Percentiles rank a stretch among this genome's conserved stretches.
Conservation (phyloP, 1,284 basidiomycete species). For the Cryptococcus floricola region DNA sequence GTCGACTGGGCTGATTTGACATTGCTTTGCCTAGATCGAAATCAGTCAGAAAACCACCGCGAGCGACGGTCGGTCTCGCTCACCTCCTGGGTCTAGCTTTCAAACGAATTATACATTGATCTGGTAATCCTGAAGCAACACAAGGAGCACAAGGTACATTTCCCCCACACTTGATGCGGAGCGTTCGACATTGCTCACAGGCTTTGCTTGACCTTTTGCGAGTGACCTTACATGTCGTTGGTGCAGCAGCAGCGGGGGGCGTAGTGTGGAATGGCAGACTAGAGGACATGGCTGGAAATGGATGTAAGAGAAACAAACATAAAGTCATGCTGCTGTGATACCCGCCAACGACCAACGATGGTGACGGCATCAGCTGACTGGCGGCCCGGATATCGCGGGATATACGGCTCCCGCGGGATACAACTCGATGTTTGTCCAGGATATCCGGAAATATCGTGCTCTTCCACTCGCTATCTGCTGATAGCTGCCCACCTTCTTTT, state of each 20-base stretch:
- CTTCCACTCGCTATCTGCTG: too few species aligned
- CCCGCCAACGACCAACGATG: too few species aligned
- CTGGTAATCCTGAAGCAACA: conserved; percentile 6
- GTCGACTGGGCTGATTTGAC: too few species aligned
- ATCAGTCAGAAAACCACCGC: neutral
- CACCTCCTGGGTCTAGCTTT: conserved; percentile 25
- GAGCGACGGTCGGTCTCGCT: neutral
- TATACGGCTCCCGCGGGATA: neutral
- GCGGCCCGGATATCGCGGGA: neutral
- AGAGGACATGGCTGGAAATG: neutral
- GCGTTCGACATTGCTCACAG: conserved; percentile 22
- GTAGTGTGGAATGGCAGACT: neutral
- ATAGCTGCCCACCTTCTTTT: too few species aligned
- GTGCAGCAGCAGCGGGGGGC: neutral
- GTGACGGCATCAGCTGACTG: neutral
- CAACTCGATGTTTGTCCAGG: neutral
- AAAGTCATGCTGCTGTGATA: too few species aligned
- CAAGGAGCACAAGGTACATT: conserved; percentile 20
- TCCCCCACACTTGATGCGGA: conserved; percentile 18
- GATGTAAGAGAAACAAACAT: neutral
- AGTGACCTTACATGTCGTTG: neutral
- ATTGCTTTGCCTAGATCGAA: too few species aligned
- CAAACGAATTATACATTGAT: conserved; percentile 13
- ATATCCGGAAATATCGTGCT: too few species aligned
- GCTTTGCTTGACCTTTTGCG: conserved; percentile 9